Base-by-base conservation (phyloP, 805 yeast species). In the Yamadazyma insecticola region DNA sequence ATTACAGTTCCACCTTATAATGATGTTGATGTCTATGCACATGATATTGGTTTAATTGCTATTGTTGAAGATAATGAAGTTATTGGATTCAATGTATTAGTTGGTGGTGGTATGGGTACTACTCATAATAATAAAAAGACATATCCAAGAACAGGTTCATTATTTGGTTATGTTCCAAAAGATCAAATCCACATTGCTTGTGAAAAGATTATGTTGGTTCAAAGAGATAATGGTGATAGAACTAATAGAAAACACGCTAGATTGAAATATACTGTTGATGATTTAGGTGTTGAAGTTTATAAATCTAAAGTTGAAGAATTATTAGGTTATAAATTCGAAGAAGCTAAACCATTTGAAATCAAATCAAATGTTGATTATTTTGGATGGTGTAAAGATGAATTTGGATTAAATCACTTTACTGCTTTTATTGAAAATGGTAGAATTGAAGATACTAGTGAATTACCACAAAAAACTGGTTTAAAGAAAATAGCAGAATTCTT, bases 71-170 rank as follows among this genome's bases (percentile, higher is more conserved):
- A 74, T 45, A 72, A 78, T 49, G 70, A 74, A 13, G 75, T 82
- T 26, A 54, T 70, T 37, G 97, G 97, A 35, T 90, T 76, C 71
- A 90, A 90, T 51, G 76, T 90, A 32, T 73, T 83, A 39, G 95
- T 81, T 43, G 97, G 97, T 60, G 97, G 97, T 67, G 97, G 97
- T 72, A 90, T 90, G 97, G 97, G 97, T 50, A 76, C 95, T 24
- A 90, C 97, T 10, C 97, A 90, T 59, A 90, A 89, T 72, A 90
- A 90, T 68, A 82, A 81, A 53, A 90, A 90, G 72, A 90, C 97
- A 0, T 90, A 90, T 55, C 97, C 97, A 49, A 76, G 97, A 64
- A 76, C 95, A 5, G 97, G 96, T 41, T 81, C 95, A 13, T 63
- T 77, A 60, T 73, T 90, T 44, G 97, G 97, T 16, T 90, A 65